Evolutionary conservation across 2,329 filamentous ascomycete genomes (phyloP).

Genomic region (Xylariales sp.): DNA sequence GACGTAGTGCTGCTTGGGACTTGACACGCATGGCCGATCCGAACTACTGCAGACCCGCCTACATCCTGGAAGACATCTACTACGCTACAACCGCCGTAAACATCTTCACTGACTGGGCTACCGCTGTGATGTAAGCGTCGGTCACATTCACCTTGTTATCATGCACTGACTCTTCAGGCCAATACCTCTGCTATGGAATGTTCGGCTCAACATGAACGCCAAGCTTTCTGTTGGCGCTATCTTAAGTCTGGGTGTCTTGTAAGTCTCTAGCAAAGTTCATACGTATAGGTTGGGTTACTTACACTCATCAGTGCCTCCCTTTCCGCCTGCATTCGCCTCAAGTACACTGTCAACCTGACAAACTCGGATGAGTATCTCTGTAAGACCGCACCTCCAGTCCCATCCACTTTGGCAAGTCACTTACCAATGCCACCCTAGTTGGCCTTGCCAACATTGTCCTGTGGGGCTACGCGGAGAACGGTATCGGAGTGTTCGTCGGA

Average conservation of each 20-base stretch:
- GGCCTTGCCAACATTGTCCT: slow-evolving; percentile 16
- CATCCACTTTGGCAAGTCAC: not conserved
- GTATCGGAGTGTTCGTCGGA: slow-evolving; percentile 14
- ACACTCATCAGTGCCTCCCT: slow-evolving; percentile 13
- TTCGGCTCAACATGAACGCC: slow-evolving; percentile 15
- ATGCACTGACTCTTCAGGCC: slow-evolving; percentile 9
- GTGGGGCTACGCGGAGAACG: slow-evolving; percentile 18
- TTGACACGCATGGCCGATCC: slow-evolving; percentile 7
- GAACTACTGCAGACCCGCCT: slow-evolving; percentile 10
- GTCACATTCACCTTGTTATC: not conserved
- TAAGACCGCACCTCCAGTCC: not conserved
- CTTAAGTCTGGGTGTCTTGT: slow-evolving; percentile 15
- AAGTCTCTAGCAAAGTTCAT: not conserved
- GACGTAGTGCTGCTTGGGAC: slow-evolving; percentile 15
- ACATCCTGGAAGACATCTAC: slow-evolving; percentile 15
- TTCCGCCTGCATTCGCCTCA: slow-evolving; percentile 15
- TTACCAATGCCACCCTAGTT: not conserved
- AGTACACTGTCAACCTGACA: slow-evolving; percentile 16
- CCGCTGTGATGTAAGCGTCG: slow-evolving; percentile 12
- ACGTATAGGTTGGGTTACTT: not conserved
- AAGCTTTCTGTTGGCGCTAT: slow-evolving; percentile 16
- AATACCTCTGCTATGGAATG: slow-evolving; percentile 17
- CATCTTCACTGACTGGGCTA: slow-evolving; percentile 16
- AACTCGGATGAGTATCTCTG: slow-evolving; percentile 14
- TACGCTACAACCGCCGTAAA: slow-evolving; percentile 18